phyloP scores from a whole-genome alignment of 1,139 yeast genomes.

The Candida buenavistaensis region DNA sequence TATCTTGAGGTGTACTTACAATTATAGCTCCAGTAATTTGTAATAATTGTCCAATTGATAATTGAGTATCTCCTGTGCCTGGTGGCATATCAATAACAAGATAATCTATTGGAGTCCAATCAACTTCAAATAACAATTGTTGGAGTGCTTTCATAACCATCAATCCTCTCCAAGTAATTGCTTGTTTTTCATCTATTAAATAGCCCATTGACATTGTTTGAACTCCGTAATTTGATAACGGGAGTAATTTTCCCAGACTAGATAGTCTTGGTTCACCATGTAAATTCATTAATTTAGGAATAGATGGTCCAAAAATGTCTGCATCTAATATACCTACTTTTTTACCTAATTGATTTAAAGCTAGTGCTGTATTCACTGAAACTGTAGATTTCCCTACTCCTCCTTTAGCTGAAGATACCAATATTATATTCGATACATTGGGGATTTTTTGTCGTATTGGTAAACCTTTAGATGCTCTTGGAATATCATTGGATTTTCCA shows the following conservation, averaged over 20 bases:
- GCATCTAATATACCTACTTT: constrained; percentile 74
- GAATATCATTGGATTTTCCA: constrained; percentile 27
- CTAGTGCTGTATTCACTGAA: constrained; percentile 65
- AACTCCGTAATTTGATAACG: constrained; percentile 74
- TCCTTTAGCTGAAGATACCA: constrained; percentile 81
- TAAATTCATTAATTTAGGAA: constrained; percentile 68
- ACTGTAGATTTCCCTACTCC: constrained; percentile 69
- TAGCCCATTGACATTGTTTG: constrained; percentile 93
- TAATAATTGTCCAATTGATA: constrained; percentile 78
- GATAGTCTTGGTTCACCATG: constrained; percentile 67
- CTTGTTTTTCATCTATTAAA: constrained; percentile 63
- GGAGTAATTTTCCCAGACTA: constrained; percentile 55
- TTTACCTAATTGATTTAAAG: constrained; percentile 54
- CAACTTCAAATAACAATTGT: constrained; percentile 77
- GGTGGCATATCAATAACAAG: constrained; percentile 87
- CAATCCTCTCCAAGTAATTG: constrained; percentile 85
- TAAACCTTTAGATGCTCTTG: constrained; percentile 47
- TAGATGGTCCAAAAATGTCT: constrained; percentile 82
- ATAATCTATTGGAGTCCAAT: constrained; percentile 73
- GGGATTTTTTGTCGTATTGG: constrained; percentile 59
- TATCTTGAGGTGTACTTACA: constrained; percentile 86
- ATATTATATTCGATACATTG: constrained; percentile 58
- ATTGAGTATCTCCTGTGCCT: constrained; percentile 88
- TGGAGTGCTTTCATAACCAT: constrained; percentile 88
- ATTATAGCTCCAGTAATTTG: constrained; percentile 76